Evolutionary conservation across 1,284 basidiomycete genomes (phyloP), one percentile per base, ranked within the genome.

Genomic region (Clitocybe nebularis): DNA sequence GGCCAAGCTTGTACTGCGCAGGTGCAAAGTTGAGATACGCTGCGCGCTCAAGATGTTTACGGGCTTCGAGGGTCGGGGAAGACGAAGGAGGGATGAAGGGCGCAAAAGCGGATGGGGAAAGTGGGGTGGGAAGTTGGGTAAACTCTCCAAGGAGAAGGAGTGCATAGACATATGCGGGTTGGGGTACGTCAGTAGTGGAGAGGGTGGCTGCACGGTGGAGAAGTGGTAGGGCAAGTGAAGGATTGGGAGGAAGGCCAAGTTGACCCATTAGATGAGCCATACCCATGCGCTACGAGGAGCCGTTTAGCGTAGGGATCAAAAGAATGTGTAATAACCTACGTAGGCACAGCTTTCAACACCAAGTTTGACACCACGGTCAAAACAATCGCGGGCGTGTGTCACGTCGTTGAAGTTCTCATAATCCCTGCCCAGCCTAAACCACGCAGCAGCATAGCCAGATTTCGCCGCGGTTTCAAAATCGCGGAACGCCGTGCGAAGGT

Each of bases 1-100:
- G 89, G 0, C 93, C 94, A 36, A 91, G 77, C 64, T 96, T 96
- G 74, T 93, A 95, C 59, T 95, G 91, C 0, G 94, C 93, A 0
- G 92, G 84, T 0, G 88, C 74, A 56, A 93, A 94, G 51, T 86
- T 81, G 30, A 96, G 77, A 60, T 80, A 94, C 0, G 93, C 93
- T 0, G 91, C 86, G 8, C 84, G 77, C 56, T 93, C 87, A 33
- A 96, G 75, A 46, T 74, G 69, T 43, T 70, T 70, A 5, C 78
- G 67, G 2, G 81, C 77, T 58, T 82, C 72, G 49, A 60, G 58
- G 28, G 67, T 57, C 19, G 70, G 53, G 4, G 66, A 61, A 13
- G 70, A 67, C 37, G 62, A 57, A 0, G 63, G 61, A 7, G 77
- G 74, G 44, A 84, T 68, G 53, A 72, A 69, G 1, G 75, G 69